Evolutionary conservation across 2,329 filamentous ascomycete genomes (phyloP).

Genomic region (Phialophora tarda): DNA sequence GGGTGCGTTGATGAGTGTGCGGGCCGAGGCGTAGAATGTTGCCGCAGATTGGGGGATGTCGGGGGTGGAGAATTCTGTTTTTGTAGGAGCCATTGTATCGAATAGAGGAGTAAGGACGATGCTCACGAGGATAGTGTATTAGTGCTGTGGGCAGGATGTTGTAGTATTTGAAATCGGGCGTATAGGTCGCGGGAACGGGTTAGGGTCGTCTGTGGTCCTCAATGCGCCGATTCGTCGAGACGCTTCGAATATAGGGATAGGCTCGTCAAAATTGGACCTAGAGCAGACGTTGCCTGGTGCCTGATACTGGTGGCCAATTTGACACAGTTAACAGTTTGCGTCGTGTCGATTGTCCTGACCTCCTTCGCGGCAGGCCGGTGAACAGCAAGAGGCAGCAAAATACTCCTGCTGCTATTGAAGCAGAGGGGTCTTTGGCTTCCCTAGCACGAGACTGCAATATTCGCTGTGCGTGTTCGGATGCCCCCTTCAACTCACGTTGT

Average conservation of each 20-base stretch:
- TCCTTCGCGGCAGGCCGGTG: neutral
- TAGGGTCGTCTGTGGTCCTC: neutral
- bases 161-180: neutral
- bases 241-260: neutral
- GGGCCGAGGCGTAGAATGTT: conserved; percentile 44
- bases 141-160: neutral
- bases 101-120: neutral
- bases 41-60: conserved; percentile 44
- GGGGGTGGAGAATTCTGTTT: conserved; percentile 41
- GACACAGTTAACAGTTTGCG: neutral
- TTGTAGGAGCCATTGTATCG: conserved; percentile 20
- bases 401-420: neutral
- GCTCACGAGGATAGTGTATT: neutral
- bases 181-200: neutral
- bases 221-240: neutral
- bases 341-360: neutral
- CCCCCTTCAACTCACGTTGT: neutral
- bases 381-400: neutral
- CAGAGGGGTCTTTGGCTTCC: neutral
- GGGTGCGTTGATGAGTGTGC: conserved; percentile 49
- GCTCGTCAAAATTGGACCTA: neutral
- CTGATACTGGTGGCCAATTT: neutral
- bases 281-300: neutral
- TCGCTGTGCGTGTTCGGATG: neutral
- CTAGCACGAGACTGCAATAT: neutral